These are phyloP conservation scores for Stentor coeruleus DNA, from an alignment of 73 alveolate species.

Conservation along the genomic window DNA sequence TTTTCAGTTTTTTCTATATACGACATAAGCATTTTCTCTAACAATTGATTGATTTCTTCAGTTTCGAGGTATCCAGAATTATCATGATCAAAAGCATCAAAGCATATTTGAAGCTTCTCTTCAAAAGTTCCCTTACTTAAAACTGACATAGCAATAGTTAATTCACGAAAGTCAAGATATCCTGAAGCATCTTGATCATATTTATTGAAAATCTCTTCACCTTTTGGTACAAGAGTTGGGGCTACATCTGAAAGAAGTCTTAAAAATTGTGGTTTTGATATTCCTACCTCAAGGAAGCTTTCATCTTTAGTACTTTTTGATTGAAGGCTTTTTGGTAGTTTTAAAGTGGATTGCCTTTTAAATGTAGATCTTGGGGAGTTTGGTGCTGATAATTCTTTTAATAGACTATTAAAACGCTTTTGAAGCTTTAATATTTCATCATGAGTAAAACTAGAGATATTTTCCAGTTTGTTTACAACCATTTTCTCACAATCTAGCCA, in stretches of 20 bases:
- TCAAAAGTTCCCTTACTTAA: not conserved
- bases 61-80: not conserved
- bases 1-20: not conserved
- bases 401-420: not conserved
- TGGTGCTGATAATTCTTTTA: not conserved
- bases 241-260: not conserved
- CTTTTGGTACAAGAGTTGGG: not conserved
- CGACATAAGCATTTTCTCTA: not conserved
- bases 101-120: not conserved
- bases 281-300: not conserved
- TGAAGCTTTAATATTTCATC: not conserved
- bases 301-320: not conserved
- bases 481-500: not conserved
- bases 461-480: not conserved
- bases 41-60: not conserved
- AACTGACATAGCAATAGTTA: not conserved
- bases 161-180: constrained; percentile 21
- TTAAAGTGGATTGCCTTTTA: not conserved
- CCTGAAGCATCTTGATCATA: constrained; percentile 9
- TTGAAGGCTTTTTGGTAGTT: not conserved
- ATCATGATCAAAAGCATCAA: not conserved
- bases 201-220: not conserved
- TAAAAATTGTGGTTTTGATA: not conserved
- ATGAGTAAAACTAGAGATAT: not conserved
- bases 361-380: not conserved